Evolutionary conservation across 2,329 filamentous ascomycete genomes (phyloP), one percentile per base, ranked within the genome.

Genomic region (Aureobasidium namibiae): DNA sequence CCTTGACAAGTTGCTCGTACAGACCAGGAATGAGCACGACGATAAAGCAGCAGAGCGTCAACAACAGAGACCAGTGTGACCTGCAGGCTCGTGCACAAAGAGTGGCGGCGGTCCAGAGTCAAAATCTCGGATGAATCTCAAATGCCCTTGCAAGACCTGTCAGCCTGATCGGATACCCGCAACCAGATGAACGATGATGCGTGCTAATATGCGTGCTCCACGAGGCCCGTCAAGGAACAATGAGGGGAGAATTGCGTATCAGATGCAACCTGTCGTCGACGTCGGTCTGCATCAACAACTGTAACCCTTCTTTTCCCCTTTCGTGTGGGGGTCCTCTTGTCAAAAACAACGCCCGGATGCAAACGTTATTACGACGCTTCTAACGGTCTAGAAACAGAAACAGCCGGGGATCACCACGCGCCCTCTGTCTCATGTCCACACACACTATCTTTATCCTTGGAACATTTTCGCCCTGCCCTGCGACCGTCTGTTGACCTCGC

Each of bases 121-220:
- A 18, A 56, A 56, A 56, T 56, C 52, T 56, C 52, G 52, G 52
- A 45, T 41, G 39, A 45, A 44, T 21, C 42, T n/a, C n/a, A 21
- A 21, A 48, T 41, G n/a, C 38, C 16, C 38, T 18, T 23, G 18
- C 29, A n/a, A 42, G 50, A 31, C 14, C 38, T 9, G 26, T 5
- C 23, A 39, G 34, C 49, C 33, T 39, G 33, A 38, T 26, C n/a
- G 11, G 26, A 39, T 21, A 29, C 34, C 13, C 36, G 21, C 21
- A 39, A 52, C n/a, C 6, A 11, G 5, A 18, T 34, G 29, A 34
- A 29, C 52, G 52, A 45, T 45, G 52, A 44, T 56, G 52, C 52
- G 26, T 45, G 39, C 39, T 45, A 4, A 9, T 9, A n/a, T n/a
- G n/a, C n/a, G n/a, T n/a, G n/a, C n/a, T n/a, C 24, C 11, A 23